These are phyloP conservation scores for Alternaria infectoria DNA, from an alignment of 2,329 filamentous ascomycete species.

Conservation along the genomic window DNA sequence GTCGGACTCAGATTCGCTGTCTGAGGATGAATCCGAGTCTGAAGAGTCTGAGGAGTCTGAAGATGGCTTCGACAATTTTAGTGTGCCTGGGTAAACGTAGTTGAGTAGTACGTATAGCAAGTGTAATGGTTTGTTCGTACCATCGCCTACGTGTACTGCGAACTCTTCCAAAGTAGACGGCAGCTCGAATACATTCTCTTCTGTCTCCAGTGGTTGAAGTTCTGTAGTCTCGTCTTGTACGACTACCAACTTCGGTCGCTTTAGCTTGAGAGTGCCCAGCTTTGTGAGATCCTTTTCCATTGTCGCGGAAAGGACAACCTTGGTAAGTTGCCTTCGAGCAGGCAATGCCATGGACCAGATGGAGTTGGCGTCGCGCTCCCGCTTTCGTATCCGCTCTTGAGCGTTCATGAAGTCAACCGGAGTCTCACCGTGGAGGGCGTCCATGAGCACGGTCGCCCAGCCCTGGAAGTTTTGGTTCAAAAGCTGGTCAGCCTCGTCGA, in stretches of 20 bases:
- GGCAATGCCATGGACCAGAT: constrained; percentile 43
- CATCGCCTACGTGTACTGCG: constrained; percentile 57
- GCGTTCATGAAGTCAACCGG: constrained; percentile 55
- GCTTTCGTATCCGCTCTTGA: constrained; percentile 60
- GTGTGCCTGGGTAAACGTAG: constrained; percentile 48
- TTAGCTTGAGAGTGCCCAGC: constrained; percentile 73
- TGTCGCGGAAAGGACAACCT: constrained; percentile 88
- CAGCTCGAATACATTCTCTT: constrained; percentile 60
- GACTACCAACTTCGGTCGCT: constrained; percentile 76
- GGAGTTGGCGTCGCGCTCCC: constrained; percentile 39
- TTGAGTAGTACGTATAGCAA: constrained; percentile 76
- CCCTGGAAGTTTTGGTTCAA: constrained; percentile 92
- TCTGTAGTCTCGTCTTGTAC: constrained; percentile 63
- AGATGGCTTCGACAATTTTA: constrained; percentile 9
- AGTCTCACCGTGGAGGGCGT: constrained; percentile 61
- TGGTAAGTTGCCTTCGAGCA: constrained; percentile 63
- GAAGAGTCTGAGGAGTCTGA: constrained; percentile 24
- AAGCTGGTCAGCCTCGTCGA: constrained; percentile 93
- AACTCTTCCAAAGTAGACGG: constrained; percentile 58
- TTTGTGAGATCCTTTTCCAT: constrained; percentile 88
- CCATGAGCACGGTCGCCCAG: constrained; percentile 77
- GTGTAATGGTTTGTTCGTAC: constrained; percentile 73
- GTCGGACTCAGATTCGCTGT: constrained; percentile 19
- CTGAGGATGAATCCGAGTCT: constrained; percentile 10
- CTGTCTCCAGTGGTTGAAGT: constrained; percentile 26